Base-by-base conservation (phyloP, 768 basidiomycete genomes). In the Naganishia randhawae region DNA sequence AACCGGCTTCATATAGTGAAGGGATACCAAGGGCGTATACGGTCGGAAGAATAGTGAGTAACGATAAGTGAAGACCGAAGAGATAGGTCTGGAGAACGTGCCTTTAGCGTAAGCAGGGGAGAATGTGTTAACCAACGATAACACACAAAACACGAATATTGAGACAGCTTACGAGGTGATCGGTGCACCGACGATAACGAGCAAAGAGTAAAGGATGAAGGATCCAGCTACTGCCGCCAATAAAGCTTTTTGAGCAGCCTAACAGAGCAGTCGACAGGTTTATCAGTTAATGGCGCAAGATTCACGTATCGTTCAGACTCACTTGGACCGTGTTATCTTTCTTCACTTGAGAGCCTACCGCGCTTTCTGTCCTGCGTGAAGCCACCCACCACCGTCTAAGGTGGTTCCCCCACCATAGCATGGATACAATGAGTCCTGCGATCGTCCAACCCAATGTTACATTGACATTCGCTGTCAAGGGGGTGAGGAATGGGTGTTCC, bases 141-240 rank as follows among this genome's bases (percentile, higher is more conserved):
- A 22, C 14, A 22, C 11, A 22, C n/a, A 48, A 22, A 22, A n/a
- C 25, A 11, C n/a, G 45, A 13, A 22, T 48, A 11, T 48, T 22
- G 3, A 22, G 45, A 22, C 45, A n/a, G 45, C 81, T 71, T 74
- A 88, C 88, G 84, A 85, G 33, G 81, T 71, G 17, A 89, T 71
- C 4, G 90, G 89, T 11, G 92, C 90, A 0, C 92, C 92, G 71
- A 95, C 87, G 17, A 90, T 74, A 17, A 92, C 78, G 0, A 87
- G 71, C 1, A 86, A 61, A 51, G 76, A 72, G 69, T 87, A 83
- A n/a, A 85, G 77, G 13, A 81, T 72, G 13, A 85, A 41, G 2
- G 88, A 83, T 0, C 81, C 79, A 11, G 80, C 78, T 2, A 86
- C 54, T 0, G 90, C 89, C 48, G 85, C 81, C 19, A 82, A 88